These are phyloP conservation scores for Neurospora discreta DNA, from an alignment of 495 filamentous ascomycete species.

Conservation along the genomic window DNA sequence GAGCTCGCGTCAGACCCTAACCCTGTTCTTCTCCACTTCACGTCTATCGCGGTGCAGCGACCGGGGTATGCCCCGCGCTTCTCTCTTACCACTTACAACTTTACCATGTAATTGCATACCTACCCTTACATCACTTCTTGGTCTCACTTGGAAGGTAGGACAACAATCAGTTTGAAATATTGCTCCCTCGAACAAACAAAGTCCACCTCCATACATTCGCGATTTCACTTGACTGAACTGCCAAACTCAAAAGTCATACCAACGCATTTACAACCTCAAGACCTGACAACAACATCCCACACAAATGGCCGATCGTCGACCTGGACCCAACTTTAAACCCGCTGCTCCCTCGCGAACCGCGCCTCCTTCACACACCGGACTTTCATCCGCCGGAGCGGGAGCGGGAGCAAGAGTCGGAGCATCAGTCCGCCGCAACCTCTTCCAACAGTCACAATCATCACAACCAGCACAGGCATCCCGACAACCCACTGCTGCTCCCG, in stretches of 20 bases:
- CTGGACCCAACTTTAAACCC: background rate
- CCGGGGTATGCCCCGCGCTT: background rate
- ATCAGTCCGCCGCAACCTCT: constrained; percentile 58
- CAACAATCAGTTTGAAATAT: background rate
- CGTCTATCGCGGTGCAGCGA: background rate
- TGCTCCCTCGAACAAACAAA: background rate
- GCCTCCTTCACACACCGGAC: background rate
- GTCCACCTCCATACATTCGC: background rate
- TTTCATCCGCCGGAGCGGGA: background rate
- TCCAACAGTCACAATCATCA: constrained; percentile 26
- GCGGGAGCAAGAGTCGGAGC: background rate
- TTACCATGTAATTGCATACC: background rate
- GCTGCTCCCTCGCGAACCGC: background rate
- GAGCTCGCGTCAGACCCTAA: constrained; percentile 10
- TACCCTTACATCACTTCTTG: background rate
- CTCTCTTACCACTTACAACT: background rate
- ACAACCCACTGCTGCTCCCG: background rate
- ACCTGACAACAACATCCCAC: background rate
- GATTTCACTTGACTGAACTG: background rate
- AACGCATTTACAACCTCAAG: background rate
- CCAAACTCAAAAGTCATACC: background rate
- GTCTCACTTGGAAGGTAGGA: background rate
- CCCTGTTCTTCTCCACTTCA: background rate
- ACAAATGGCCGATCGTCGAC: constrained; percentile 9
- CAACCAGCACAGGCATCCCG: background rate